Evolutionary conservation across 768 basidiomycete species (phyloP).

Genomic region (Termitomyces sp.): DNA sequence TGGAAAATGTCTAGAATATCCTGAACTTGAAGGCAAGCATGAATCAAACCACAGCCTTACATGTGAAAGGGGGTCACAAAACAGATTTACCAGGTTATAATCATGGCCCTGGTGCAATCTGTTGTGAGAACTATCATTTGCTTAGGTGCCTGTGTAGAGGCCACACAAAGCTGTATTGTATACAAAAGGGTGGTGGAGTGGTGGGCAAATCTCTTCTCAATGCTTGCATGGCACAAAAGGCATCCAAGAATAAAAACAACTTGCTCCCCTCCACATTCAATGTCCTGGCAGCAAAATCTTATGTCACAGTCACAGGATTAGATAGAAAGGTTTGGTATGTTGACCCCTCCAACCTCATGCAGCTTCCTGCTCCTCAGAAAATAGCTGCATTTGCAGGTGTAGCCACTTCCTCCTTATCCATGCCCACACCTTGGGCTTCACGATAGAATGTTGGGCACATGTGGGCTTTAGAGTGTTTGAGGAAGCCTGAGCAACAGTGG

Average conservation of each 20-base stretch:
- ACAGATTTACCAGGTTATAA: not conserved
- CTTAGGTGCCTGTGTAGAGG: not conserved
- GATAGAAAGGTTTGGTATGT: not conserved
- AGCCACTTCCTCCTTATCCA: not conserved
- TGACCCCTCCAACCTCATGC: not conserved
- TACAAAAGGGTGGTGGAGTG: slow-evolving; percentile 22
- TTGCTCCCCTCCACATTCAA: not conserved
- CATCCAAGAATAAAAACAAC: not conserved
- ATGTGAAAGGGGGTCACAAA: not conserved
- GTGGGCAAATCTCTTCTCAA: slow-evolving; percentile 21
- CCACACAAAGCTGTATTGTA: slow-evolving; percentile 18
- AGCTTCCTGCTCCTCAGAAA: not conserved
- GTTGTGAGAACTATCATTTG: slow-evolving; percentile 16
- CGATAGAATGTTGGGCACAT: not conserved
- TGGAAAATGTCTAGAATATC: slow-evolving; percentile 3
- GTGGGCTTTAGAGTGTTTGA: not conserved
- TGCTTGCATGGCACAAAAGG: slow-evolving; percentile 2
- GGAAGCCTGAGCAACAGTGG: not conserved
- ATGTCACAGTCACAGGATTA: not conserved
- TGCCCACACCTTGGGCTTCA: not conserved
- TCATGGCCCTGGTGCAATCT: not conserved
- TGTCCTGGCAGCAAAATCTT: not conserved
- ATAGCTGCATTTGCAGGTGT: not conserved
- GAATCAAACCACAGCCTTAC: not conserved
- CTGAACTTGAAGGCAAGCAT: not conserved